phyloP scores from a whole-genome alignment of 225 moss, liverwort and hornwort genomes.

The Marchantia paleacea region DNA sequence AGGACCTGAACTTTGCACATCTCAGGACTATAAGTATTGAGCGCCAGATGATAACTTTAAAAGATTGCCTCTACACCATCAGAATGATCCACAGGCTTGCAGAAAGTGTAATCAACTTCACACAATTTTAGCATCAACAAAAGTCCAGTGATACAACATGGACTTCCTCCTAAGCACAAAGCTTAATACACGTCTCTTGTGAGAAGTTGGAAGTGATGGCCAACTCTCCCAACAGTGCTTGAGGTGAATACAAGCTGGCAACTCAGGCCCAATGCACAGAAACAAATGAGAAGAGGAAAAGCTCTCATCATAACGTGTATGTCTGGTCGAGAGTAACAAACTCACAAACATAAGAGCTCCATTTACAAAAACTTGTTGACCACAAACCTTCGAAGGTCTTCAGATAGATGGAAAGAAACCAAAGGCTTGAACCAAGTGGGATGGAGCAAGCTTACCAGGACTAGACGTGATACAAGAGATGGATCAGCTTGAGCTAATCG shows the following conservation, averaged over 20 bases:
- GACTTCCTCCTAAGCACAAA: not conserved
- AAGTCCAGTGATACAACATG: not conserved
- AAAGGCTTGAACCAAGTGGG: not conserved
- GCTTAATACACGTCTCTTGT: not conserved
- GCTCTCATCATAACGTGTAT: not conserved
- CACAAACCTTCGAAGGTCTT: not conserved
- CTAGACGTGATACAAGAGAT: slow-evolving; percentile 60
- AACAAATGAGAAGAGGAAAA: not conserved
- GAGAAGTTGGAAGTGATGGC: too few relatives aligned
- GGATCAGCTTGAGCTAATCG: slow-evolving; percentile 77
- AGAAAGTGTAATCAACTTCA: not conserved
- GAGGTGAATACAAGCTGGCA: too few relatives aligned
- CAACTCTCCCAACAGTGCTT: too few relatives aligned
- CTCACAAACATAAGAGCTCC: not conserved
- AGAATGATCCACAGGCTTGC: not conserved
- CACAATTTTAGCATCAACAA: not conserved
- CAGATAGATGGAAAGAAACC: too few relatives aligned
- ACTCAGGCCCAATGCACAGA: not conserved
- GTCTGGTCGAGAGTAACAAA: not conserved
- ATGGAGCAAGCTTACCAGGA: slow-evolving; percentile 54
- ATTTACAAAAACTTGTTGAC: not conserved
- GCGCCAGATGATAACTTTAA: not conserved
- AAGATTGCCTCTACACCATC: not conserved
- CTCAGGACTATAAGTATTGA: not conserved
- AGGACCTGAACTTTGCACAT: not conserved